Evolutionary conservation across 768 basidiomycete species (phyloP), one percentile per base, ranked within the genome.

Genomic region (Strobilomyces echinocephalus): DNA sequence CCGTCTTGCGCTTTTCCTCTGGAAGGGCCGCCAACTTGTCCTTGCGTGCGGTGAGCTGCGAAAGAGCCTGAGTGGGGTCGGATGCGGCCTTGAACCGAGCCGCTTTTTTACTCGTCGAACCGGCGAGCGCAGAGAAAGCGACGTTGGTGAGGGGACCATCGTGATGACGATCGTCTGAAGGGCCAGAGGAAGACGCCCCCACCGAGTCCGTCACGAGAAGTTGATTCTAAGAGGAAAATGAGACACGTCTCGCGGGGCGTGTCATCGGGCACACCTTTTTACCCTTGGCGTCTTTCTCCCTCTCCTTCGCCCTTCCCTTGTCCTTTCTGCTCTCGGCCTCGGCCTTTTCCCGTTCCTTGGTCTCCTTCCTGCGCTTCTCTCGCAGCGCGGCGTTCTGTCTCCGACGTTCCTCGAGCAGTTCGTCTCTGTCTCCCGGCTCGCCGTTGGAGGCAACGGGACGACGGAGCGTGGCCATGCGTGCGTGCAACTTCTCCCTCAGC

Each of bases 51-150:
- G 82, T 72, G 10, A 99, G 78, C 55, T 94, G 88, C 3, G 81
- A 79, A 10, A 99, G 81, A 0, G 97, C 97, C 60, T 91, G 88
- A 9, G 83, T 73, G 2, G 95, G 91, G 65, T 95, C 90, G 1
- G 91, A 82, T 2, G 85, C 76, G 0, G 84, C 83, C 68, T 88
- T 84, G 57, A 87, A 74, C 46, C 79, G 78, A 48, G 73, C 72
- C 0, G 70, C 69, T 52, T 78, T 80, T 65, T 81, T 79, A 52
- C 59, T 56, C 2, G 78, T 74, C 10, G 79, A 67, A 36, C 85
- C 83, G 9, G 82, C 74, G 49, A 82, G 50, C 63, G 74, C 52
- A 70, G 80, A 87, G 72, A 91, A 98, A 0, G 85, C 75, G 45
- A 97, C 78, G 53, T 77, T 86, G 3, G 91, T 78, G 50, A 78